phyloP scores from a whole-genome alignment of 192 early-diverging fungal species.

The Umbelopsis sp. region DNA sequence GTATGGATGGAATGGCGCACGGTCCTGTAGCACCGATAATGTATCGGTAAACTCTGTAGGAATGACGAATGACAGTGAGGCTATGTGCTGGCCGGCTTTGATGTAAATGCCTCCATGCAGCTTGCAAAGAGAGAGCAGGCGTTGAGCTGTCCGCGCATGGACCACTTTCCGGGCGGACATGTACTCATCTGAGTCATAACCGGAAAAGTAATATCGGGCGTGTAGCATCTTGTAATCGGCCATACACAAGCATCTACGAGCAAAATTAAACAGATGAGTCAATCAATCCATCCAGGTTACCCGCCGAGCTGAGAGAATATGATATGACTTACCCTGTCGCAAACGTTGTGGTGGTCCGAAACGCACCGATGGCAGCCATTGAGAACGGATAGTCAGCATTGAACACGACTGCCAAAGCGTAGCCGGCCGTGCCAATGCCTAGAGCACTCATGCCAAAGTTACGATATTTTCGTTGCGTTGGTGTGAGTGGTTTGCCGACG shows the following conservation, averaged over 20 bases:
- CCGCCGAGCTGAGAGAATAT: neutral
- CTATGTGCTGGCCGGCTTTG: constrained; percentile 85
- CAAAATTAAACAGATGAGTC: neutral
- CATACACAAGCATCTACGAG: constrained; percentile 47
- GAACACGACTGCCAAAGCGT: neutral
- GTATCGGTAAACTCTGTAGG: constrained; percentile 87
- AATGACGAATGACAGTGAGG: constrained; percentile 81
- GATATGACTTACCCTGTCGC: neutral
- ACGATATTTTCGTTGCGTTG: neutral
- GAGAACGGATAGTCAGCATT: constrained; percentile 20
- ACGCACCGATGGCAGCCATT: constrained; percentile 8
- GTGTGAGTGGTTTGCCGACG: constrained; percentile 14
- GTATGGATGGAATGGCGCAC: constrained; percentile 75
- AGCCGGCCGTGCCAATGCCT: constrained; percentile 2
- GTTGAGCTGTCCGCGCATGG: constrained; percentile 49
- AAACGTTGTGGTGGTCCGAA: constrained; percentile 22
- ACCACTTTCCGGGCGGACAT: constrained; percentile 48
- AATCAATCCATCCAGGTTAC: neutral
- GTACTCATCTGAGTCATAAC: constrained; percentile 49
- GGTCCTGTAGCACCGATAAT: constrained; percentile 82
- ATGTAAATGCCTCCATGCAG: constrained; percentile 84
- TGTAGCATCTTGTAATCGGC: constrained; percentile 55
- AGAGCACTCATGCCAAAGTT: constrained; percentile 19
- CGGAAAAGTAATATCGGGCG: constrained; percentile 41
- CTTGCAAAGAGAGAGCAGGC: constrained; percentile 46